phyloP scores from a whole-genome alignment of 78 protist species.

The Dictyostelium intermedium region DNA sequence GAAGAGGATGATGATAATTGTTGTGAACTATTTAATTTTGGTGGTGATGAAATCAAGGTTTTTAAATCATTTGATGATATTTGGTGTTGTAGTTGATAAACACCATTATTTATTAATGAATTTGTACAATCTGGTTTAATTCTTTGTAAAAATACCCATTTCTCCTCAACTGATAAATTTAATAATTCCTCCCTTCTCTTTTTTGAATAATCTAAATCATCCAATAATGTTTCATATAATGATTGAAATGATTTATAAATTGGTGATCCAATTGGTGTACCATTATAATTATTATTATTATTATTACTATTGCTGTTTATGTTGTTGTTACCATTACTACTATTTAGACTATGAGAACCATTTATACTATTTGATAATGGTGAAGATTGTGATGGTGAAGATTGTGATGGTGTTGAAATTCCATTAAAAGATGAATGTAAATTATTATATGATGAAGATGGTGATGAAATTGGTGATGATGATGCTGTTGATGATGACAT shows the following conservation, averaged over 20 bases:
- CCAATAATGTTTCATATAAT: slow-evolving; percentile 35
- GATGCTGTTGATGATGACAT: neutral
- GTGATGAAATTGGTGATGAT: neutral
- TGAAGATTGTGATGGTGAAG: neutral
- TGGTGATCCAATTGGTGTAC: slow-evolving; percentile 48
- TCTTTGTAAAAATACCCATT: slow-evolving; percentile 59
- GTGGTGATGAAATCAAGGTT: slow-evolving; percentile 65
- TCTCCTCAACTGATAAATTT: slow-evolving; percentile 39
- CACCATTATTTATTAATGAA: slow-evolving; percentile 37
- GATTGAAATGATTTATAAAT: slow-evolving; percentile 49
- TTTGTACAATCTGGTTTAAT: slow-evolving; percentile 70
- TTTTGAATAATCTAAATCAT: slow-evolving; percentile 59
- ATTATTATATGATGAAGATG: neutral
- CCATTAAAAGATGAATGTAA: slow-evolving; percentile 8
- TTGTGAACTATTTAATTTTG: slow-evolving; percentile 36
- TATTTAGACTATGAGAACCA: neutral
- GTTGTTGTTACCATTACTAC: neutral
- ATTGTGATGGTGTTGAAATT: neutral
- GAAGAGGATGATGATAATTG: neutral
- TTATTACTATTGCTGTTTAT: neutral
- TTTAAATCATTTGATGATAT: slow-evolving; percentile 16
- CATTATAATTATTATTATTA: slow-evolving; percentile 7
- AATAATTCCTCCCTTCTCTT: slow-evolving; percentile 44
- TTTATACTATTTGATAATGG: neutral
- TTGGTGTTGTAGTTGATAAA: slow-evolving; percentile 20